These are phyloP conservation scores for Sesbania bispinosa DNA, from an alignment of 306 rosid species.

Conservation along the genomic window DNA sequence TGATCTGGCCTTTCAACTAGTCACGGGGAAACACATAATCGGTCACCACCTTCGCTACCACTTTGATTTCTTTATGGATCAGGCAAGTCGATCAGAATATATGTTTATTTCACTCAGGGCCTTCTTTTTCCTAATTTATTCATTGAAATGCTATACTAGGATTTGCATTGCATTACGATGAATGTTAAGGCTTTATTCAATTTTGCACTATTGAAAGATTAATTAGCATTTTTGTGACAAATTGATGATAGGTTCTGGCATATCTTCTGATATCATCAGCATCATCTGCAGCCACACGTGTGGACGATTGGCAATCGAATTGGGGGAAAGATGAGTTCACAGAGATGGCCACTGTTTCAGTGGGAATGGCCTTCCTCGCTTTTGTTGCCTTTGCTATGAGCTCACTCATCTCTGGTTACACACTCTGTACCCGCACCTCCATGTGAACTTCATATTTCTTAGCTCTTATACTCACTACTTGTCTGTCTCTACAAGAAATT, in stretches of 20 bases:
- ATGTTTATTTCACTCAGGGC: too few species aligned
- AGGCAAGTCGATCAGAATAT: too few species aligned
- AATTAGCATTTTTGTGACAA: neutral
- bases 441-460: constrained; percentile 29
- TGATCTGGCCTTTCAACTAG: constrained; percentile 48
- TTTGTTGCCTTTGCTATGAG: constrained; percentile 77
- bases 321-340: constrained; percentile 99
- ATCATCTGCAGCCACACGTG: constrained; percentile 87
- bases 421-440: constrained; percentile 44
- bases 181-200: too few species aligned
- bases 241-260: constrained; percentile 60
- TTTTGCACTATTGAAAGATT: too few species aligned
- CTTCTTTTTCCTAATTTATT: too few species aligned
- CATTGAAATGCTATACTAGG: neutral
- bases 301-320: constrained; percentile 86
- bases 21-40: constrained; percentile 42
- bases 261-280: constrained; percentile 90
- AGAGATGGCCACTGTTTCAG: constrained; percentile 78
- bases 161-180: neutral
- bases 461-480: too few species aligned
- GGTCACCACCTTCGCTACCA: constrained; percentile 46
- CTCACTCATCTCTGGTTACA: constrained; percentile 81
- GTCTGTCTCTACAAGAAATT: neutral
- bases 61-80: constrained; percentile 84
- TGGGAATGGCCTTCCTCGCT: constrained; percentile 78